Evolutionary conservation across 441 rosid genomes (phyloP), one percentile per base, ranked within the genome.

Genomic region (Dalechampia spathulata): DNA sequence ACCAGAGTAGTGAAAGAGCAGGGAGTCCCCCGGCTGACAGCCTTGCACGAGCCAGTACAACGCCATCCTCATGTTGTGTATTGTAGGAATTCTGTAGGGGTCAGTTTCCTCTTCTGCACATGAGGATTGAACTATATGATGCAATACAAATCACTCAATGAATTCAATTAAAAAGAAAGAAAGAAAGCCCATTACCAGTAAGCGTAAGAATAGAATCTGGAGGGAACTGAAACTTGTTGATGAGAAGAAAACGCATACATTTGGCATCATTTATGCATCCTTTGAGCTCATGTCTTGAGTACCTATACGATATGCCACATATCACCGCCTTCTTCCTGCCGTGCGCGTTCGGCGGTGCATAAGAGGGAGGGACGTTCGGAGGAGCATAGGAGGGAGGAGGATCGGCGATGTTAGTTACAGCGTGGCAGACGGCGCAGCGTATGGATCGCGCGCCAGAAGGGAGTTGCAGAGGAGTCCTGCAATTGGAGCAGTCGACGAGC

Each of bases 221-320:
- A 10, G 96, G 84, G 70, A 82, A 83, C 38, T 74, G 70, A 65
- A 83, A 90, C 72, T 74, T 82, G 70, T 78, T 85, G 58, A 82
- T 76, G 64, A 90, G 83, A 54, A 90, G 86, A 71, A 76, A 72
- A 19, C 86, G 83, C 96, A 90, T 87, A 72, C 95, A 85, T 79
- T 85, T 90, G 69, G 96, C 96, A 66, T 90, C 98, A 62, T 87
- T 87, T 52, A 87, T 78, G 80, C 98, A 90, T 19, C 92, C 98
- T 62, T 85, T 83, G 47, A 87, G 88, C 84, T 90, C 96, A 66
- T 82, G 89, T 62, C 90, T 78, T 25, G 97, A 87, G 69, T 54
- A 71, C 63, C 66, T 73, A 58, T 91, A 91, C 46, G 96, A 87
- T 28, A 91, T 83, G 52, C 95, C 96, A 61, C 84, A 76, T 57